Conservation (phyloP, 192 early-diverging fungal genomes). For the Mortierella claussenii region DNA sequence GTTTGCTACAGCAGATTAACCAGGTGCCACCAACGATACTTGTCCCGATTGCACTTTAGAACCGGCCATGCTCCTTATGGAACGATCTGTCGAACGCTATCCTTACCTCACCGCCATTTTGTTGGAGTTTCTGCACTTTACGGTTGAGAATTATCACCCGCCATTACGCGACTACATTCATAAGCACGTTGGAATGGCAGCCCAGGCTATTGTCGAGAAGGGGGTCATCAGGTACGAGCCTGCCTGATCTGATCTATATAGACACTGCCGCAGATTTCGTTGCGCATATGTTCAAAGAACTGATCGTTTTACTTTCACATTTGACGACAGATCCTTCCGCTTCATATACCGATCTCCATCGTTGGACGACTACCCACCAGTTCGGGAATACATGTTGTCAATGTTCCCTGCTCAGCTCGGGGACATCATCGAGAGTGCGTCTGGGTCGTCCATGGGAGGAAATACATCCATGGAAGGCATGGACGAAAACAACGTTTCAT, state of each 20-base stretch:
- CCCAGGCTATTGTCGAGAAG: constrained; percentile 67
- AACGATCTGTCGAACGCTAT: constrained; percentile 70
- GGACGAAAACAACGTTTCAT: constrained; percentile 3
- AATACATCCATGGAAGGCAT: constrained; percentile 7
- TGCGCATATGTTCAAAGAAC: no score
- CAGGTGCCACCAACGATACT: not conserved
- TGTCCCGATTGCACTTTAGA: constrained; percentile 61
- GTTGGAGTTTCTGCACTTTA: constrained; percentile 74
- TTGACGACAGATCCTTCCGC: constrained; percentile 24
- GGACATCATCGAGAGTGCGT: constrained; percentile 7
- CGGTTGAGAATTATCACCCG: constrained; percentile 68
- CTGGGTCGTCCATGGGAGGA: constrained; percentile 13
- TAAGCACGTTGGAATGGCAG: constrained; percentile 61
- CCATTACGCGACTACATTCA: constrained; percentile 59
- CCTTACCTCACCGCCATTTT: constrained; percentile 73
- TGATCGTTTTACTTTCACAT: not conserved
- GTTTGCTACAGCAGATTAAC: no score
- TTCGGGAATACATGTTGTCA: constrained; percentile 16
- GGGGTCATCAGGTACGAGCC: constrained; percentile 73
- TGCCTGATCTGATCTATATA: no score
- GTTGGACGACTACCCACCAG: constrained; percentile 43
- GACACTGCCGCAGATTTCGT: no score
- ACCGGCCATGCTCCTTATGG: constrained; percentile 80
- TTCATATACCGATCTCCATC: constrained; percentile 52
- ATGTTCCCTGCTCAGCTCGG: constrained; percentile 30